Evolutionary conservation across 2,329 filamentous ascomycete species (phyloP).

Genomic region (Microcera coccophila): DNA sequence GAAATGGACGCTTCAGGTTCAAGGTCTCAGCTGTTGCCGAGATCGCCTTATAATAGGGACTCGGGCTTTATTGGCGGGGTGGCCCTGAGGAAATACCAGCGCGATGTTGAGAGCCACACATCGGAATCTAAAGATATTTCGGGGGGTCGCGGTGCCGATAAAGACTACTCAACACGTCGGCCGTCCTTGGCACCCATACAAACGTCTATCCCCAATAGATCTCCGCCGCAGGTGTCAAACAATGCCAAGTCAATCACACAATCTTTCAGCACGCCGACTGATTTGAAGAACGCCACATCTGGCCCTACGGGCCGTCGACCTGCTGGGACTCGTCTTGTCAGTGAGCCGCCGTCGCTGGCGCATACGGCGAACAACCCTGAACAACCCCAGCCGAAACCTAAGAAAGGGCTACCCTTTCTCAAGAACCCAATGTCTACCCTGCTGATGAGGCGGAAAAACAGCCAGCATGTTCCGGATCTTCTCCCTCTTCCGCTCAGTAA

Average conservation of each 20-base stretch:
- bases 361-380: slow-evolving; percentile 35
- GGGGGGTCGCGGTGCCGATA: slow-evolving; percentile 12
- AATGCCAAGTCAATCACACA: slow-evolving; percentile 34
- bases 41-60: slow-evolving; percentile 33
- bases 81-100: slow-evolving; percentile 49
- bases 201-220: slow-evolving; percentile 29
- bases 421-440: slow-evolving; percentile 59
- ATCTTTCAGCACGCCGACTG: slow-evolving; percentile 47
- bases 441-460: slow-evolving; percentile 53
- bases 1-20: slow-evolving; percentile 20
- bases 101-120: slow-evolving; percentile 31
- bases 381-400: slow-evolving; percentile 40
- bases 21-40: slow-evolving; percentile 26
- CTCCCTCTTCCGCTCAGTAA: slow-evolving; percentile 39
- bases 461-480: slow-evolving; percentile 45
- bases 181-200: slow-evolving; percentile 17
- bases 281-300: slow-evolving; percentile 38
- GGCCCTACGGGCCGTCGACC: slow-evolving; percentile 40
- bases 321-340: slow-evolving; percentile 37
- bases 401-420: slow-evolving; percentile 54
- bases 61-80: slow-evolving; percentile 54
- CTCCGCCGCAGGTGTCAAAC: slow-evolving; percentile 20
- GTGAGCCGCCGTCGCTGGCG: slow-evolving; percentile 34
- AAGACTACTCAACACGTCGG: slow-evolving; percentile 17
- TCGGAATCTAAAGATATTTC: slow-evolving; percentile 16